Evolutionary conservation across 352 stramenopile genomes (phyloP).

Genomic region (Phytophthora boehmeriae): DNA sequence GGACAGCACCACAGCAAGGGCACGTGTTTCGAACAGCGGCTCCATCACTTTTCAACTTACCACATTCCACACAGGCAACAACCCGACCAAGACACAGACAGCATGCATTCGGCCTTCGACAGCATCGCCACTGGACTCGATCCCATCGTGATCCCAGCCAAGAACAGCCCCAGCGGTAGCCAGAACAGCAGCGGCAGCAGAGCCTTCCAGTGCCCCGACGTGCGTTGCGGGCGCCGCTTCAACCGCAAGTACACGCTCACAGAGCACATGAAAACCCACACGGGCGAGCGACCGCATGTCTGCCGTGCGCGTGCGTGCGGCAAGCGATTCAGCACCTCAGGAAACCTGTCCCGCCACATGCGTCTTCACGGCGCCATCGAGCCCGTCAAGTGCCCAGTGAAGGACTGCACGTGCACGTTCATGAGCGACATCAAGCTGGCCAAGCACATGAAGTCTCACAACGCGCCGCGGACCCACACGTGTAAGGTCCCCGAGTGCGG

Average conservation of each 20-base stretch:
- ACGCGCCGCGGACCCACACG: conserved; percentile 39
- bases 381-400: conserved; percentile 36
- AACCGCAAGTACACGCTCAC: conserved; percentile 76
- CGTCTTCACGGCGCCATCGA: conserved; percentile 48
- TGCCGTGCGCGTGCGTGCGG: conserved; percentile 42
- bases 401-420: conserved; percentile 34
- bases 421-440: conserved; percentile 47
- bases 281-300: conserved; percentile 51
- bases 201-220: conserved; percentile 50
- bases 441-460: conserved; percentile 54
- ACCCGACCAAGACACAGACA: not conserved
- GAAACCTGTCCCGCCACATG: conserved; percentile 55
- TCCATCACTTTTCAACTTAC: conserved; percentile 4
- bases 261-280: conserved; percentile 82
- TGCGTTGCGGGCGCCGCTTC: conserved; percentile 52
- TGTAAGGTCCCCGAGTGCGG: conserved; percentile 41
- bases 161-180: not conserved
- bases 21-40: conserved; percentile 1
- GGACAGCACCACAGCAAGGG: not conserved
- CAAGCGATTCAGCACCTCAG: conserved; percentile 59
- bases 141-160: conserved; percentile 14
- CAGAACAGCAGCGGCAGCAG: conserved; percentile 22
- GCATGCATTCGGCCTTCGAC: conserved; percentile 5
- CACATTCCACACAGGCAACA: not conserved
- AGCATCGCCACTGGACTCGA: conserved; percentile 4